These are phyloP conservation scores for Ballota nigra DNA, from an alignment of 257 asterid genomes.

Conservation along the genomic window DNA sequence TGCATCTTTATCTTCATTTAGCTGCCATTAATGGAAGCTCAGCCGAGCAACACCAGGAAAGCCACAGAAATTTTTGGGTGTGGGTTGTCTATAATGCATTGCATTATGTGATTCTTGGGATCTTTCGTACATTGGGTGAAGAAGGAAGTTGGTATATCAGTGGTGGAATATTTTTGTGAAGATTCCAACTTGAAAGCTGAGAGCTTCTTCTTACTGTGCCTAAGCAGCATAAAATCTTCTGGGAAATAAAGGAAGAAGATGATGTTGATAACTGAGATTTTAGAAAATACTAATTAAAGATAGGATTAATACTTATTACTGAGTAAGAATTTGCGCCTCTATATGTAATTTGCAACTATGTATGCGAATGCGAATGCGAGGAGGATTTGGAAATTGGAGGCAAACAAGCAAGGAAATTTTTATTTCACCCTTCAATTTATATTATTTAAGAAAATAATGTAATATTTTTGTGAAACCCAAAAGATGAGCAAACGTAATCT, in stretches of 20 bases:
- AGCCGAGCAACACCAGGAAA: too few species aligned
- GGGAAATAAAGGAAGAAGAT: not conserved
- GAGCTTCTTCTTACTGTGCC: constrained; percentile 47
- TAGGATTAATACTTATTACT: too few species aligned
- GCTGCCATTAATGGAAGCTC: too few species aligned
- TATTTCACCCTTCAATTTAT: too few species aligned
- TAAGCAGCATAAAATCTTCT: constrained; percentile 41
- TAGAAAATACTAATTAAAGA: not conserved
- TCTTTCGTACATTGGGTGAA: constrained; percentile 44
- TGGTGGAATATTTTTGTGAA: constrained; percentile 36
- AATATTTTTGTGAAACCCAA: too few species aligned
- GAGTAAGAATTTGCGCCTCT: not conserved
- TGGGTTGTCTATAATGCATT: constrained; percentile 42
- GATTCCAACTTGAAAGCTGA: constrained; percentile 35
- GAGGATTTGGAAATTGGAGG: too few species aligned
- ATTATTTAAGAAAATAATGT: too few species aligned
- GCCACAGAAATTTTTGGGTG: constrained; percentile 56
- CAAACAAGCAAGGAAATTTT: too few species aligned
- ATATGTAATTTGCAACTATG: too few species aligned
- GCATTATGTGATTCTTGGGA: constrained; percentile 28
- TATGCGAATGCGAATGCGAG: too few species aligned
- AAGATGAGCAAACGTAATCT: too few species aligned
- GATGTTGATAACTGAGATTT: not conserved
- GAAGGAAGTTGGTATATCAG: constrained; percentile 29
- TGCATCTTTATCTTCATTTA: too few species aligned